These are phyloP conservation scores for Aspergillus novofumigatus DNA, from an alignment of 2,329 filamentous ascomycete species.

Conservation along the genomic window DNA sequence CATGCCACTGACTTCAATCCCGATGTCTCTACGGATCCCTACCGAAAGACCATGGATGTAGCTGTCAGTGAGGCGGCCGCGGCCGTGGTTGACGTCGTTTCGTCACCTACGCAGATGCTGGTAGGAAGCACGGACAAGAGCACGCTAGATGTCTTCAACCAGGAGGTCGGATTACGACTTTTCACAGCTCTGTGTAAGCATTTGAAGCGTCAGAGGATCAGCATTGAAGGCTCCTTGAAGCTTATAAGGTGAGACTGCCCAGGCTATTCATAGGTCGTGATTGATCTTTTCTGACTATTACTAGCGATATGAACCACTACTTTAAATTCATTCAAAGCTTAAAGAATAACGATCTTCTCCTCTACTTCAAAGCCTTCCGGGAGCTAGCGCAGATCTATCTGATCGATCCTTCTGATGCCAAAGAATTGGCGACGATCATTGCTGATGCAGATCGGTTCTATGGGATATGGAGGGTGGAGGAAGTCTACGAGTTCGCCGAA, in stretches of 20 bases:
- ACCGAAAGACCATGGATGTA: slow-evolving; percentile 33
- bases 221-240: slow-evolving; percentile 81
- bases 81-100: slow-evolving; percentile 79
- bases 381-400: slow-evolving; percentile 95
- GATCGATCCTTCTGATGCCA: slow-evolving; percentile 79
- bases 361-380: slow-evolving; percentile 86
- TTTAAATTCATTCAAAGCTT: slow-evolving; percentile 78
- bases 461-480: slow-evolving; percentile 89
- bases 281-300: slow-evolving; percentile 3
- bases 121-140: slow-evolving; percentile 94
- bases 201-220: slow-evolving; percentile 90
- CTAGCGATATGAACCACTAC: slow-evolving; percentile 90
- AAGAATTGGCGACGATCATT: slow-evolving; percentile 92
- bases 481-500: slow-evolving; percentile 97
- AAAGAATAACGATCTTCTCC: slow-evolving; percentile 74
- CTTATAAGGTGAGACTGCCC: slow-evolving; percentile 63
- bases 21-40: slow-evolving; percentile 32
- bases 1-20: slow-evolving; percentile 88
- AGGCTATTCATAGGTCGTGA: not conserved
- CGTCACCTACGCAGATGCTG: slow-evolving; percentile 86
- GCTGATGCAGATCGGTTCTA: slow-evolving; percentile 86
- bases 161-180: slow-evolving; percentile 88
- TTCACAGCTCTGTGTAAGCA: slow-evolving; percentile 95
- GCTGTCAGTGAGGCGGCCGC: slow-evolving; percentile 75
- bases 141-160: slow-evolving; percentile 97